These are phyloP conservation scores for Naganishia kalamii DNA, from an alignment of 768 basidiomycete genomes.

Conservation along the genomic window DNA sequence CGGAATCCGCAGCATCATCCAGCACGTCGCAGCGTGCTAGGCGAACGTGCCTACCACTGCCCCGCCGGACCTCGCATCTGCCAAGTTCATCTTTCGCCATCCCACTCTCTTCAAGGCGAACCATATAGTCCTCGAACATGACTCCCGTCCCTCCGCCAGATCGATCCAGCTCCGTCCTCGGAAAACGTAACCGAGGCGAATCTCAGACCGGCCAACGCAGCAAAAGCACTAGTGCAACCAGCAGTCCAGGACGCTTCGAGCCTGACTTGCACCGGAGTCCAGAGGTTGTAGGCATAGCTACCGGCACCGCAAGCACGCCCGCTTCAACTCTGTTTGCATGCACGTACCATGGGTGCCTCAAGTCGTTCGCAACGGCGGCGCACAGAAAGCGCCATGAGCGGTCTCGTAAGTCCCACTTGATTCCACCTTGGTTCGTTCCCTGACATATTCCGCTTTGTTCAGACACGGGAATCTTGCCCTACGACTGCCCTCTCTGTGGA, in stretches of 20 bases:
- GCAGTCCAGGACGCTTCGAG: neutral
- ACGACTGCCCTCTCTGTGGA: neutral
- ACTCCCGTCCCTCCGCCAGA: neutral
- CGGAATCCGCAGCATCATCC: neutral
- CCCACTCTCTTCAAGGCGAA: neutral
- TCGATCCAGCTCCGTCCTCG: neutral
- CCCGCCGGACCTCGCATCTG: too few species aligned
- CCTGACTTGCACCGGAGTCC: neutral
- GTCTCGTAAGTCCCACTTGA: neutral
- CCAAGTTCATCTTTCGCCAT: too few species aligned
- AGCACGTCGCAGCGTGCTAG: neutral
- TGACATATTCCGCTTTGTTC: too few species aligned
- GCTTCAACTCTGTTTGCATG: neutral
- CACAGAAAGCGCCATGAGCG: conserved; percentile 17
- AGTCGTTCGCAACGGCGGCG: conserved; percentile 9
- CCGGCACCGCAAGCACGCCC: neutral
- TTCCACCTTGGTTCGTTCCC: neutral
- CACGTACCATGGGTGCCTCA: conserved; percentile 1
- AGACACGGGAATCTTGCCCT: conserved; percentile 11
- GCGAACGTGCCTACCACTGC: too few species aligned
- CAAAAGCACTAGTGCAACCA: neutral
- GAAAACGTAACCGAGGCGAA: neutral
- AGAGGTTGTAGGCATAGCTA: neutral
- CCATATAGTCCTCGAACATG: neutral
- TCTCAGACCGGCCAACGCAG: neutral